phyloP scores from a whole-genome alignment of 2,329 filamentous ascomycete species.

The Verticillium klebahnii region DNA sequence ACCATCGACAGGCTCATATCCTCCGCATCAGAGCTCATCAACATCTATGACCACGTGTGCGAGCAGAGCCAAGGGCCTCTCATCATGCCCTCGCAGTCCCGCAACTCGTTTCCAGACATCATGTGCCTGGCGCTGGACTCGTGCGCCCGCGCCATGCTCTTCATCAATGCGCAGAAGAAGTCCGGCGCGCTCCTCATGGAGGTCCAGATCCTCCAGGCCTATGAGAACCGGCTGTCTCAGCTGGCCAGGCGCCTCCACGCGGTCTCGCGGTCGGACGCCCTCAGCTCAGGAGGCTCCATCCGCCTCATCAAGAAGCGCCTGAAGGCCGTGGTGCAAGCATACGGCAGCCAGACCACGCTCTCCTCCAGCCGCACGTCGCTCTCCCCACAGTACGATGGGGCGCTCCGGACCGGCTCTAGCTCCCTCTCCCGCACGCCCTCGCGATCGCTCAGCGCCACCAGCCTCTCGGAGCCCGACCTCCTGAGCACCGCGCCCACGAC shows the following conservation, averaged over 20 bases:
- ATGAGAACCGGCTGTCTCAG: conserved; percentile 17
- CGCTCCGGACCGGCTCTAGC: conserved; percentile 5
- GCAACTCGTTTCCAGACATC: conserved; percentile 19
- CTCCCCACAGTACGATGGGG: conserved; percentile 7
- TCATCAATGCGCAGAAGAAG: conserved; percentile 16
- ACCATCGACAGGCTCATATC: conserved; percentile 22
- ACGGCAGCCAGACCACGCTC: not conserved
- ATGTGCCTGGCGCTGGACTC: conserved; percentile 25
- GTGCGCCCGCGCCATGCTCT: conserved; percentile 22
- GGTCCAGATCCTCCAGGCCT: conserved; percentile 14
- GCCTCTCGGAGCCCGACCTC: conserved; percentile 8
- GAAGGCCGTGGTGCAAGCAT: conserved; percentile 19
- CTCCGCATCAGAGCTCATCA: conserved; percentile 22
- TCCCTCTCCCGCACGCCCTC: conserved; percentile 18
- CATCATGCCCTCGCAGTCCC: conserved; percentile 13
- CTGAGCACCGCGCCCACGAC: conserved; percentile 11
- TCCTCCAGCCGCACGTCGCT: conserved; percentile 12
- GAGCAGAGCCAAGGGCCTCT: conserved; percentile 15
- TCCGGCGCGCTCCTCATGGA: conserved; percentile 13
- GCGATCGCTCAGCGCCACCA: not conserved
- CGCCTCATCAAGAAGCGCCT: conserved; percentile 22
- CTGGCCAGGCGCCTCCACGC: conserved; percentile 20
- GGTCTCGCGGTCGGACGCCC: conserved; percentile 21
- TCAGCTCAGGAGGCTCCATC: conserved; percentile 19
- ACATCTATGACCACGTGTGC: conserved; percentile 14